Base-by-base conservation (phyloP, 768 basidiomycete species). In the Ramaria rubella region DNA sequence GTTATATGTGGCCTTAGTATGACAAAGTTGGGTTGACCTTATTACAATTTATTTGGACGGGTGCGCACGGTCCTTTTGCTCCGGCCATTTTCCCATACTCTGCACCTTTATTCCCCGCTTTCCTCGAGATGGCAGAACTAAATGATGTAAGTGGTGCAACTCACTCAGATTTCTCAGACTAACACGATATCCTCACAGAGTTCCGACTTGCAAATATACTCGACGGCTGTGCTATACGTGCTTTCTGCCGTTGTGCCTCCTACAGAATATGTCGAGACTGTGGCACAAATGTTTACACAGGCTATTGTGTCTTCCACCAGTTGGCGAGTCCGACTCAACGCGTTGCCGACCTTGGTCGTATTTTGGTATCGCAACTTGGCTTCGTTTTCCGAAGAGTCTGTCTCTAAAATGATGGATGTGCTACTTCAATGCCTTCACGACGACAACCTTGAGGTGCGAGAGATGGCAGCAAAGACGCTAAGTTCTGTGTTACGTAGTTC, bases 341-440 rank as follows among this genome's bases (percentile, higher is more conserved):
- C 88, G 21, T 73, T 95, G 57, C 93, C 93, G n/a, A 84, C 88
- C 27, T 71, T 96, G 59, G 85, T 90, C 29, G 85, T 93, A 33
- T 90, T 94, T 70, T 94, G 92, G 75, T 94, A 93, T 70, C 81
- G 92, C 46, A 93, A 94, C 67, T 77, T 94, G 55, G 71, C 92
- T 58, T 80, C 84, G 54, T 81, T 94, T 48, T 81, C 89, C 34
- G 77, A 84, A 48, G 71, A 76, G 19, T 82, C 81, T 34, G 79
- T 90, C 45, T 75, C 79, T 27, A 81, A 78, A 63, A 81, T 92
- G 59, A 85, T 93, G 82, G 90, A 91, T 58, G 82, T 90, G 29
- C 74, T 94, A 52, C 76, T 92, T 15, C 85, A 86, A 54, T 94
- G 93, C 68, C 72, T 96, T 52, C 77, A 81, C 9, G 93, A 96